Percentiles rank a stretch among this genome's conserved stretches.
These are phyloP conservation scores for Fusarium concolor DNA, from an alignment of 2,329 filamentous ascomycete species.

Conservation along the genomic window DNA sequence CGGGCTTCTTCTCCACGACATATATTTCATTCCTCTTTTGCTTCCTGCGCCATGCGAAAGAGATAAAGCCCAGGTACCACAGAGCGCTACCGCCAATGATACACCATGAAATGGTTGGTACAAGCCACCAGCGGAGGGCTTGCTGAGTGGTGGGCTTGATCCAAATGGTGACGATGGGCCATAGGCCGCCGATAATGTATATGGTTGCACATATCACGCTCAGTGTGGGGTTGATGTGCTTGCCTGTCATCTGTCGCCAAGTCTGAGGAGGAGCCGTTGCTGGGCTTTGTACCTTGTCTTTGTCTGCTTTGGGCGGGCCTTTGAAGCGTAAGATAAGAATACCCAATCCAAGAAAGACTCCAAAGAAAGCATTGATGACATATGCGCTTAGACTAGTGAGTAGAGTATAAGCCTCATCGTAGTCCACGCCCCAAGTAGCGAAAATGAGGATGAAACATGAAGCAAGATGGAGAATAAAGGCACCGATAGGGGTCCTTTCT, in stretches of 20 bases:
- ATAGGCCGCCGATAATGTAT: conserved; percentile 50
- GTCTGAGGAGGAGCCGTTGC: conserved; percentile 31
- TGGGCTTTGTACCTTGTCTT: conserved; percentile 21
- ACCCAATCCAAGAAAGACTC: conserved; percentile 50
- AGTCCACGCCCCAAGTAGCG: conserved; percentile 47
- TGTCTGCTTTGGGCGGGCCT: conserved; percentile 47
- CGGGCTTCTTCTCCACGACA: conserved; percentile 50
- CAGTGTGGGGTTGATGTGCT: conserved; percentile 47
- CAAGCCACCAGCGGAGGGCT: conserved; percentile 47
- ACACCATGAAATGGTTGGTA: conserved; percentile 49
- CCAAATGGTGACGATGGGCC: conserved; percentile 50
- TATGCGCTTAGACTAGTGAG: conserved; percentile 51
- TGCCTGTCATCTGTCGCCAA: conserved; percentile 51
- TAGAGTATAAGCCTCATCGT: conserved; percentile 47
- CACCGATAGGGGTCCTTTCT: conserved; percentile 53
- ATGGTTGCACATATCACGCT: conserved; percentile 49
- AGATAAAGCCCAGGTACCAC: conserved; percentile 53
- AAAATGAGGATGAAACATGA: conserved; percentile 52
- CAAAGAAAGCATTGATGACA: conserved; percentile 52
- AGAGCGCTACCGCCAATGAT: conserved; percentile 45
- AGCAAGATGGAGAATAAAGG: conserved; percentile 50
- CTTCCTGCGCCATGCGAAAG: conserved; percentile 46
- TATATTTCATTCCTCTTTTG: conserved; percentile 49
- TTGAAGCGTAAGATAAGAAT: conserved; percentile 52
- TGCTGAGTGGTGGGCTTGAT: conserved; percentile 40